Base-by-base conservation (phyloP, 2,329 filamentous ascomycete genomes). In the Stagonosporopsis cucurbitacearum region DNA sequence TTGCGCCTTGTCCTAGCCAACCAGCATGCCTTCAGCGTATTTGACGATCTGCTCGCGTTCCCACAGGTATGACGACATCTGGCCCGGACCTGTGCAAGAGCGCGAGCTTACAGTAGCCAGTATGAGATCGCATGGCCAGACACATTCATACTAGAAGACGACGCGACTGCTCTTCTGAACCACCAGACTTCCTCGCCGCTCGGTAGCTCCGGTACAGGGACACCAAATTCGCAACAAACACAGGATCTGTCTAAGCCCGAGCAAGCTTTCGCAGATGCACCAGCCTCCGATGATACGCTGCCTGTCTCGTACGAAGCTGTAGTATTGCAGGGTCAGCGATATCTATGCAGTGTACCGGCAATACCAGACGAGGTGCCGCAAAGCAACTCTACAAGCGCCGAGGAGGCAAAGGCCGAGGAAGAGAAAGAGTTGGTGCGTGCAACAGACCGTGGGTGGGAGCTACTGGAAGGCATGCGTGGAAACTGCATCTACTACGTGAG, bases 1-100 rank as follows among this genome's bases (percentile, higher is more conserved):
- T 59, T 81, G 61, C 78, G 79, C 57, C 69, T 81, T 44, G 79
- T 77, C 50, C 74, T 82, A 55, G 83, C 82, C 42, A 83, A 76
- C 66, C 82, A 84, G 66, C 82, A 82, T 63, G 77, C 81, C 19
- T 96, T 96, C 79, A 96, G 88, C 78, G 90, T 96, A 53, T 88
- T 95, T 69, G 91, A 96, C 71, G 93, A 97, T 73, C 76, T 96
- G 47, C 83, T 96, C 53, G 92, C 92, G 17, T 92, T 89, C 76
- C 93, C 93, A 11, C 91, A 95, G 83, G 91, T 94, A 81, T 61
- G 80, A 58, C 59, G 47, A 54, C 45, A 50, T 51, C 20, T 45
- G 11, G 9, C 12, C 4, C 37, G 13, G 19, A 25, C 25, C 15
- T 7, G 17, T 6, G 11, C 25, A 23, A 26, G 50, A 28, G 36